Evolutionary conservation across 2,329 filamentous ascomycete species (phyloP).

Genomic region (Didymella arachidicola): DNA sequence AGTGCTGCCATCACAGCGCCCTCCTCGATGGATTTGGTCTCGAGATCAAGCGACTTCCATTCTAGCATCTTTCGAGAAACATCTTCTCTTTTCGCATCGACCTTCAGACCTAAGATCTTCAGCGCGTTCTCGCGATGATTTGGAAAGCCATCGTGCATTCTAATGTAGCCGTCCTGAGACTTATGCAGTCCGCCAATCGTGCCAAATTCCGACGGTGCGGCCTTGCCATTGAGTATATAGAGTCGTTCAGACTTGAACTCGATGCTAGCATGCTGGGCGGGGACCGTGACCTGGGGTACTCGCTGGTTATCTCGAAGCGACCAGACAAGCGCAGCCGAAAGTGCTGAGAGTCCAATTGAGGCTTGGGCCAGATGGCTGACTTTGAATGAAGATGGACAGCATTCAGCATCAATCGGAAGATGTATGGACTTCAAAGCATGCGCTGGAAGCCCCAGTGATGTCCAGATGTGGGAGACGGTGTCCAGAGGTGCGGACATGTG

Average conservation of each 20-base stretch:
- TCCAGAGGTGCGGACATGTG: slow-evolving; percentile 34
- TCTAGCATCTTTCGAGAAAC: slow-evolving; percentile 50
- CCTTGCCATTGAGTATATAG: slow-evolving; percentile 55
- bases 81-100: slow-evolving; percentile 47
- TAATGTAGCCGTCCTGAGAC: slow-evolving; percentile 61
- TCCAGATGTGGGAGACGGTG: slow-evolving; percentile 45
- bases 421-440: slow-evolving; percentile 33
- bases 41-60: slow-evolving; percentile 60
- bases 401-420: slow-evolving; percentile 33
- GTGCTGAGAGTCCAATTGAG: slow-evolving; percentile 60
- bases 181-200: slow-evolving; percentile 62
- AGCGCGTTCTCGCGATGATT: slow-evolving; percentile 59
- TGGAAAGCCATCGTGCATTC: slow-evolving; percentile 64
- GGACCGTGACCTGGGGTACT: slow-evolving; percentile 54
- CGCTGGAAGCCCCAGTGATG: slow-evolving; percentile 32
- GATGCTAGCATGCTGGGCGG: slow-evolving; percentile 56
- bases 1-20: slow-evolving; percentile 60
- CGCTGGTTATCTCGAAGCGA: slow-evolving; percentile 40
- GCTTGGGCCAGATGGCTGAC: slow-evolving; percentile 62
- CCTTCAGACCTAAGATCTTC: slow-evolving; percentile 53
- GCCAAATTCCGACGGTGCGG: slow-evolving; percentile 48
- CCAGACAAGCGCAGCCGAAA: slow-evolving; percentile 59
- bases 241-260: slow-evolving; percentile 65
- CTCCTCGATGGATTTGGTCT: slow-evolving; percentile 53
- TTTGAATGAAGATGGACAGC: slow-evolving; percentile 62